Conservation (phyloP, 257 asterid species). For the Nicotiana sylvestris region DNA sequence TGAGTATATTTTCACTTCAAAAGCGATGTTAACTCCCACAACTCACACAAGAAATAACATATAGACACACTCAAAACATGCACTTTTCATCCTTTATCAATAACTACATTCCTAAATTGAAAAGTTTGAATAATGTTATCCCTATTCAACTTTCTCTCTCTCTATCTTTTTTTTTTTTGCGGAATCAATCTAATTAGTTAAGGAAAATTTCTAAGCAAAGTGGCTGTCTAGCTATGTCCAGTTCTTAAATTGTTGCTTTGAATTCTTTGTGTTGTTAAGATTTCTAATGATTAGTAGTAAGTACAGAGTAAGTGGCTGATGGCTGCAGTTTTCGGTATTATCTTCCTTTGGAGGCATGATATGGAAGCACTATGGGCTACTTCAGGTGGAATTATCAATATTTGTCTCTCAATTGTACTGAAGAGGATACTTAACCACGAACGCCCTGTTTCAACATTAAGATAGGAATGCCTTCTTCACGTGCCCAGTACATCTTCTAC, state of each 20-base stretch:
- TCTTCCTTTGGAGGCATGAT: slow-evolving; percentile 67
- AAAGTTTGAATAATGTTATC: neutral
- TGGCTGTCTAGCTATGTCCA: neutral
- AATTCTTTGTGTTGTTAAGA: neutral
- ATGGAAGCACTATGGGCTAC: slow-evolving; percentile 64
- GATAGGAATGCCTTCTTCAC: slow-evolving; percentile 97
- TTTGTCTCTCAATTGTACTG: slow-evolving; percentile 35
- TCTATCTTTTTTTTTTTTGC: too few species aligned
- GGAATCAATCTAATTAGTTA: neutral
- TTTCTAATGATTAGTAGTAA: slow-evolving; percentile 4
- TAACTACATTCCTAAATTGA: neutral
- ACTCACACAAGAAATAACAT: too few species aligned
- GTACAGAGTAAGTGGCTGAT: slow-evolving; percentile 81
- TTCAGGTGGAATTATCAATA: slow-evolving; percentile 53
- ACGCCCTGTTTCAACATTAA: slow-evolving; percentile 55
- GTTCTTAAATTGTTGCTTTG: neutral
- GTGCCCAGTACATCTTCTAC: slow-evolving; percentile 64
- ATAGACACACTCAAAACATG: too few species aligned
- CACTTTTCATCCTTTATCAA: neutral
- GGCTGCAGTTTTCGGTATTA: slow-evolving; percentile 25
- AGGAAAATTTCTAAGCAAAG: neutral
- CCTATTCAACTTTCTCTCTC: too few species aligned
- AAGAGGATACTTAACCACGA: slow-evolving; percentile 64
- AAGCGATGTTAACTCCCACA: too few species aligned
- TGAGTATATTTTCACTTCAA: too few species aligned